These are phyloP conservation scores for Eutrema salsugineum DNA, from an alignment of 441 rosid genomes.

Conservation along the genomic window DNA sequence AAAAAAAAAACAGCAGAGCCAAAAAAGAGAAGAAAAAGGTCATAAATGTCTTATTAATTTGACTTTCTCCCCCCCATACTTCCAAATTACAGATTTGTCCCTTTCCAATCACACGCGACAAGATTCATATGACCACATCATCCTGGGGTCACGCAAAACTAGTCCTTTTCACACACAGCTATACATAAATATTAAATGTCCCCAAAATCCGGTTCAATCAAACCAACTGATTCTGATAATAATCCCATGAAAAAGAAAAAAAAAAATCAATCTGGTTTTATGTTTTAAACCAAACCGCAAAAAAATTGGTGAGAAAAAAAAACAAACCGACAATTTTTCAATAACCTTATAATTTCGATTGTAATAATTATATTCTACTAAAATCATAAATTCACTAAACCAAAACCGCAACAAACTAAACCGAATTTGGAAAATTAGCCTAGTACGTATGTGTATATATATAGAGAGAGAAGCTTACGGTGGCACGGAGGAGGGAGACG, in stretches of 20 bases:
- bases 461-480: constrained; percentile 30
- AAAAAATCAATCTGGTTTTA: too few species aligned
- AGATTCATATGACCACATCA: constrained; percentile 25
- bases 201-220: not conserved
- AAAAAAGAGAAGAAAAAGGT: constrained; percentile 33
- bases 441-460: too few species aligned
- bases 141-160: constrained; percentile 23
- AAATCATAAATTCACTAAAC: not conserved
- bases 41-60: constrained; percentile 51
- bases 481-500: constrained; percentile 70
- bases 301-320: too few species aligned
- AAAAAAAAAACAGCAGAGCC: not conserved
- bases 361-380: too few species aligned
- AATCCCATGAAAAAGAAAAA: too few species aligned
- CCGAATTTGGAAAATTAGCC: not conserved
- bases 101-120: constrained; percentile 40
- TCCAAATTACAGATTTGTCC: constrained; percentile 49
- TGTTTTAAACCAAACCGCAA: too few species aligned
- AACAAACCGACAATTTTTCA: too few species aligned
- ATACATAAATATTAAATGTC: not conserved
- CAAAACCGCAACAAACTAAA: not conserved
- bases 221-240: not conserved
- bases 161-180: constrained; percentile 15
- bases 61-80: constrained; percentile 53
- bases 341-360: too few species aligned